Percentiles rank a stretch among this genome's conserved stretches.
phyloP scores from a whole-genome alignment of 208 protist species.

The Naegleria lovaniensis region DNA sequence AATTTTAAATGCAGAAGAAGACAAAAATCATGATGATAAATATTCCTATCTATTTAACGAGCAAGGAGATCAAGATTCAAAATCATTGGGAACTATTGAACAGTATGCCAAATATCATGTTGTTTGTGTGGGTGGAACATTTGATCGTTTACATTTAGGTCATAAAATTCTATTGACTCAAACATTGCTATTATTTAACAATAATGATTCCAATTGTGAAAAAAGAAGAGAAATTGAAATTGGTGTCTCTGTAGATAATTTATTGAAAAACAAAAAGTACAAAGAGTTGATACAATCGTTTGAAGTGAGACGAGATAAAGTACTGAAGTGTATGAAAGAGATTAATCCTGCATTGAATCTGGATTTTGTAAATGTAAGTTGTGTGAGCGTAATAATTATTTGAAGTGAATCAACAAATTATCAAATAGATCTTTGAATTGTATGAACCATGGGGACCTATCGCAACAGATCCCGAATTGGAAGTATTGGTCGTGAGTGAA shows the following conservation, averaged over 20 bases:
- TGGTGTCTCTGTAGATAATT: conserved; percentile 22
- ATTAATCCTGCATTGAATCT: conserved; percentile 1
- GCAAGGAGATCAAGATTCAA: neutral
- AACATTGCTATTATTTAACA: neutral
- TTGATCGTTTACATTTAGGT: conserved; percentile 36
- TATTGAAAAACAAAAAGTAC: conserved; percentile 31
- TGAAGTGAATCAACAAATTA: neutral
- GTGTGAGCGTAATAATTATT: neutral
- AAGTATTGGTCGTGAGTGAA: conserved; percentile 30
- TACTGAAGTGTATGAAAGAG: neutral
- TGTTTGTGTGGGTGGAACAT: conserved; percentile 37
- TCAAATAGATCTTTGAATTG: conserved; percentile 10
- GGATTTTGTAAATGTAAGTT: neutral
- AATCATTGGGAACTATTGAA: neutral
- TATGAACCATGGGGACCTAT: conserved; percentile 30
- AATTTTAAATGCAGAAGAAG: neutral
- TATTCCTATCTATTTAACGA: neutral
- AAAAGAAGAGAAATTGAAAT: conserved; percentile 21
- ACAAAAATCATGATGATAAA: neutral
- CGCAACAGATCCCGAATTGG: conserved; percentile 24
- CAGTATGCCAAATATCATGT: neutral
- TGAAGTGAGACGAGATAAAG: neutral
- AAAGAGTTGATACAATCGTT: conserved; percentile 32
- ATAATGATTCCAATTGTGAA: neutral
- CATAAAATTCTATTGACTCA: conserved; percentile 30